Evolutionary conservation across 1,284 basidiomycete genomes (phyloP), one percentile per base, ranked within the genome.

Genomic region (Boletus subluridellus): DNA sequence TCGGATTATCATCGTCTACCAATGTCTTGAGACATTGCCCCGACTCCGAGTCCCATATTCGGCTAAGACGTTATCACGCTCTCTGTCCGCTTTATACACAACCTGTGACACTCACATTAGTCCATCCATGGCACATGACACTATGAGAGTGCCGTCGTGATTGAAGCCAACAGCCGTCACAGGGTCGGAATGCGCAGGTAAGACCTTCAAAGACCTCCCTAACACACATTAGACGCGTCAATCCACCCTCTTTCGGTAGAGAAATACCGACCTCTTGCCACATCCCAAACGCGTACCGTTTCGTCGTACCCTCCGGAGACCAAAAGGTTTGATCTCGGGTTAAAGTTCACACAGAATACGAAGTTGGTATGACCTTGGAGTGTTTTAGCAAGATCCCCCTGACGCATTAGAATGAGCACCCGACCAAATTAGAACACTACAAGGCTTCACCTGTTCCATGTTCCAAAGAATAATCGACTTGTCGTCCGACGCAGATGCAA

Each of bases 21-120:
- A 99, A 75, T 5, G 97, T 99, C 73, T 96, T 98, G 45, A 99
- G 79, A 75, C 97, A 99, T 73, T 98, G 95, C 2, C 95, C 97
- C 0, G 94, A 95, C 55, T 94, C 89, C 0, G 93, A 89, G 69
- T 98, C 95, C 97, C 97, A 99, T 62, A 97, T 85, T 53, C 95
- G 94, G 71, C 95, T 96, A 67, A 37, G 28, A 54, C 6, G 37
- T 37, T 58, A 60, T 57, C 46, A 61, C 4, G 12, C 21, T n/a
- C 34, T 10, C 34, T 21, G 21, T 42, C 44, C 9, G 28, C 5
- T n/a, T 45, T 48, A 34, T 15, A 28, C 47, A 34, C 34, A 47
- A 39, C 3, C 17, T 26, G 14, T 26, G 14, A 49, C 9, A 77
- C 92, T 71, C 66, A 96, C 94, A 99, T 95, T 50, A 98, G 76